These are phyloP conservation scores for Fusarium cicatricum DNA, from an alignment of 2,329 filamentous ascomycete species.

Conservation along the genomic window DNA sequence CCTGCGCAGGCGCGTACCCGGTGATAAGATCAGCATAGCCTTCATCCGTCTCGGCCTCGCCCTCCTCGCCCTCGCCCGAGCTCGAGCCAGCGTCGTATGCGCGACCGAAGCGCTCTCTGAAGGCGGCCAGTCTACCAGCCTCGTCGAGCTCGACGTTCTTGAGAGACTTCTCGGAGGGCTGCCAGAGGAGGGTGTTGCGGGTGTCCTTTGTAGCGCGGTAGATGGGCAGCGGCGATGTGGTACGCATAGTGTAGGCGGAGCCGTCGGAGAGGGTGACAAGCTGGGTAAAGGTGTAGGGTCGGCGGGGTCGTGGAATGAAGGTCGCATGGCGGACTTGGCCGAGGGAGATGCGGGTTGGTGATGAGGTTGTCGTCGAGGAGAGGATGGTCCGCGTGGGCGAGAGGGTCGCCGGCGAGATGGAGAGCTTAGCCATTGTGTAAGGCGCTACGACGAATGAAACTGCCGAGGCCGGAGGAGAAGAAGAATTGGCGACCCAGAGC, in stretches of 20 bases:
- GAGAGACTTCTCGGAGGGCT: constrained; percentile 82
- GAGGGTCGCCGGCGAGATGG: constrained; percentile 40
- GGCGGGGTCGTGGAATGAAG: constrained; percentile 85
- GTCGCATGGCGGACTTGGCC: constrained; percentile 80
- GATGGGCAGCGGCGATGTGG: constrained; percentile 72
- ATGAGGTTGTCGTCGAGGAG: constrained; percentile 38
- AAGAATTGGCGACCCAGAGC: constrained; percentile 22
- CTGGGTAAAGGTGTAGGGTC: constrained; percentile 98
- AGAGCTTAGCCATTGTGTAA: constrained; percentile 43
- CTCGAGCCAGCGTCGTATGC: constrained; percentile 73
- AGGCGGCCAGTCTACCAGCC: constrained; percentile 86
- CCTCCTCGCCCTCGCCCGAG: constrained; percentile 32
- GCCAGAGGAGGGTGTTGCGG: constrained; percentile 90
- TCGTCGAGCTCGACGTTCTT: constrained; percentile 94
- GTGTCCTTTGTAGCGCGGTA: constrained; percentile 78
- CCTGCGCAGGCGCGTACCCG: constrained; percentile 54
- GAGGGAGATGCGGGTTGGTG: constrained; percentile 44
- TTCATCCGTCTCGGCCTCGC: constrained; percentile 38
- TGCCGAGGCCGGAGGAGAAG: constrained; percentile 7
- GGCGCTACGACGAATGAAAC: background rate
- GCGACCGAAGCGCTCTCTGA: constrained; percentile 83
- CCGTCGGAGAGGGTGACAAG: constrained; percentile 92
- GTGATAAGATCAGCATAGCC: constrained; percentile 58
- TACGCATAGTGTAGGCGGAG: constrained; percentile 81
- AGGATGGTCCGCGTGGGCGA: constrained; percentile 45